Evolutionary conservation across 176 grass and related monocot genomes (phyloP), one percentile per base, ranked within the genome.

Genomic region (Rhynchospora tenuis): DNA sequence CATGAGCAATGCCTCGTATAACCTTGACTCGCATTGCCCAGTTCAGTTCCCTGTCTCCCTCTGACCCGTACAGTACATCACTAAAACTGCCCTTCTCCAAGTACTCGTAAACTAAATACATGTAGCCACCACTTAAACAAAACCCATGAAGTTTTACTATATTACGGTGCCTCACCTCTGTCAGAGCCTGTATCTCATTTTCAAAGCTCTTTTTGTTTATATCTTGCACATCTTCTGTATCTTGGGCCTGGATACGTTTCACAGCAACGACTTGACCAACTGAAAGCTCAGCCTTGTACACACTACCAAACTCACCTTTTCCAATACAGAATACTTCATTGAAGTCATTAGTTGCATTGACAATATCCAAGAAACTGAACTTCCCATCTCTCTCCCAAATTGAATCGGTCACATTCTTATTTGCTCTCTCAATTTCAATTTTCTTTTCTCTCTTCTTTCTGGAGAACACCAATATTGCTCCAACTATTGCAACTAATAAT

Each of bases 131-230:
- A 69, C n/a, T 84, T 8, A 84, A 65, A 84, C 91, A 87, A 88
- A 97, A 97, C 0, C 94, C 94, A 19, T 92, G 88, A 43, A 97
- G 86, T 85, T 87, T 91, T 48, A 94, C 79, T 31, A 97, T 94
- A 87, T 97, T 92, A 17, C 89, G 71, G 86, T 94, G 94, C 31
- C 91, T 88, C 31, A 94, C 86, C 27, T 70, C 84, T 38, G 86
- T 93, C 9, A 97, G 88, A 9, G 89, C 84, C 15, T 29, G 47
- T 20, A 93, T 89, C 94, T 97, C 94, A 83, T 86, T 97, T 83
- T 93, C 86, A 45, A 90, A 93, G 84, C 89, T 93, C 84, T 55
- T 90, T 52, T 74, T 92, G 77, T 71, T 90, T 5, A 75, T 83
- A 66, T 97, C 88, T 46, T 65, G 72, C 12, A 73, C 8, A 4